Evolutionary conservation across 2,329 filamentous ascomycete genomes (phyloP), one percentile per base, ranked within the genome.

Genomic region (Fusarium sterilihyphosum): DNA sequence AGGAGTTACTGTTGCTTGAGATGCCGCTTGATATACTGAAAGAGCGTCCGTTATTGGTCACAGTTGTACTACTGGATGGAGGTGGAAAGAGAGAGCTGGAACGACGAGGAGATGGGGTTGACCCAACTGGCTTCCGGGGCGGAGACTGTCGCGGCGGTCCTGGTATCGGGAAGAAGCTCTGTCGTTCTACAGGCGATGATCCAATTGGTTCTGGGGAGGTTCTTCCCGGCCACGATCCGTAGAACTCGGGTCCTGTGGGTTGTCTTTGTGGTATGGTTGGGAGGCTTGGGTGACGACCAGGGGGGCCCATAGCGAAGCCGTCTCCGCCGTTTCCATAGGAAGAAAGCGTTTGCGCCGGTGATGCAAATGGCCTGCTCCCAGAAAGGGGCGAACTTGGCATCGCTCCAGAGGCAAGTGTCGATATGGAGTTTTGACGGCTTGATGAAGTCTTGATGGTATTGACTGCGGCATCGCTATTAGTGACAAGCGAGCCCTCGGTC

Each of bases 401-500:
- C 11, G 56, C 17, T 18, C 61, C 49, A 4, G 56, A 61, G 17
- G 56, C 46, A 17, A 71, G 49, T 10, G 73, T 70, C 6, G 70
- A 68, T 35, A 77, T 35, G 2, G 78, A 78, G 40, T 57, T 66
- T 14, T 70, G 62, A 26, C 78, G 77, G 29, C 60, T 68, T 14
- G 67, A 50, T 16, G 65, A 35, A 22, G 43, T 68, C 20, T 61
- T 65, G 6, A 44, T 56, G 13, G 56, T 37, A 17, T 68, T 73
- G 12, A 66, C 64, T 6, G 74, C 59, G 4, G 74, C 78, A 49
- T 79, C 78, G 7, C 77, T 79, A 13, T 73, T 78, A 1, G 70
- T 81, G 24, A 82, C 76, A 1, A 82, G 74, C 2, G 77, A 75
- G 1, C 78, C 80, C 7, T 74, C 75, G 2, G 78, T 65, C 40